Conservation (phyloP, 305 asterid species). For the Fraxinus xanthoxyloides region DNA sequence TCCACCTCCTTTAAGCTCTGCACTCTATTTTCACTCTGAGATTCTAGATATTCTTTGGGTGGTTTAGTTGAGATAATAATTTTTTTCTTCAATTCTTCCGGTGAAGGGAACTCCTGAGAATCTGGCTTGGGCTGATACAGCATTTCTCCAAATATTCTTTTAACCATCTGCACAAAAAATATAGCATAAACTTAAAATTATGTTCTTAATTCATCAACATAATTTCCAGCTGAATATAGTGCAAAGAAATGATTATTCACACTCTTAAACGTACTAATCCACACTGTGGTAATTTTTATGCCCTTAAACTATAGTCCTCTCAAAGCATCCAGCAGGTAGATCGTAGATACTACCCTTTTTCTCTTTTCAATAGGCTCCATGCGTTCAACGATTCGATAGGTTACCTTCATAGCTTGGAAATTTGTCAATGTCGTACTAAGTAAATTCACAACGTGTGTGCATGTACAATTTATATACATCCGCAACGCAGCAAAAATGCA, state of each 20-base stretch:
- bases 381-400: neutral
- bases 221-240: neutral
- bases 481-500: neutral
- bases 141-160: slow-evolving; percentile 16
- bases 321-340: too few relatives aligned
- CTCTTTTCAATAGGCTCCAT: neutral
- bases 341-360: neutral
- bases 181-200: neutral
- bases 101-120: slow-evolving; percentile 22
- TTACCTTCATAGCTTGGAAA: neutral
- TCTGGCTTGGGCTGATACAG: slow-evolving; percentile 20
- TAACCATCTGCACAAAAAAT: slow-evolving; percentile 23
- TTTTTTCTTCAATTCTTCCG: slow-evolving; percentile 10
- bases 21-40: neutral
- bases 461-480: neutral
- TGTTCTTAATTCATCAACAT: neutral
- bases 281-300: neutral
- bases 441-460: neutral
- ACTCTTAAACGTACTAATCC: neutral
- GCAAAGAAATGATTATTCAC: neutral
- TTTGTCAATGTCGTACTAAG: neutral
- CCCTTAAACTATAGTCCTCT: neutral
- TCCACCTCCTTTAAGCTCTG: neutral
- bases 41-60: slow-evolving; percentile 9
- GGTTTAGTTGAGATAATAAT: slow-evolving; percentile 25